Conservation (phyloP, 1,284 basidiomycete genomes). For the Takashimella koratensis region DNA sequence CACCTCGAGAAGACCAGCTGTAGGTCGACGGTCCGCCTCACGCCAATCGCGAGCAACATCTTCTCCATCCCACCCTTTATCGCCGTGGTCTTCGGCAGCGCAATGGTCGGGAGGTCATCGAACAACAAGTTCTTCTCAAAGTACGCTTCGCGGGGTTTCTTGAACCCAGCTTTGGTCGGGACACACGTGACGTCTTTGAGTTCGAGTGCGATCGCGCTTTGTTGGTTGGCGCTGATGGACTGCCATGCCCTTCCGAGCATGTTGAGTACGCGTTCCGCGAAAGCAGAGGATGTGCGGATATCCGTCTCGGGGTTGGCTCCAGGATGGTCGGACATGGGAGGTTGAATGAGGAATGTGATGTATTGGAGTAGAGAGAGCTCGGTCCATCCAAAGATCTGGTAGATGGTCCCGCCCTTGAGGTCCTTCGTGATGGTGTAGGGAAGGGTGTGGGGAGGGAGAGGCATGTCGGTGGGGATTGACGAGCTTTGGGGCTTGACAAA, state of each 20-base stretch:
- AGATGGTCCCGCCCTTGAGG: conserved; percentile 60
- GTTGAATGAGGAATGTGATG: conserved; percentile 63
- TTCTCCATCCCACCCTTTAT: conserved; percentile 76
- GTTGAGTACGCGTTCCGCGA: conserved; percentile 76
- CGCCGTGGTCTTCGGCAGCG: conserved; percentile 61
- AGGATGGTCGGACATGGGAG: conserved; percentile 51
- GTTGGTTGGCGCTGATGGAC: conserved; percentile 59
- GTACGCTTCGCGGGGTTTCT: conserved; percentile 72
- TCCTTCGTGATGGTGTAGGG: conserved; percentile 66
- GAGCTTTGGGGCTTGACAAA: conserved; percentile 67
- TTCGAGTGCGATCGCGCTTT: conserved; percentile 58
- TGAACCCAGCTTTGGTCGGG: conserved; percentile 78
- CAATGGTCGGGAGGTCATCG: conserved; percentile 77
- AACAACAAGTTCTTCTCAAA: conserved; percentile 86
- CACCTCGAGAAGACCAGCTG: conserved; percentile 81
- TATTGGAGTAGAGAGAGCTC: conserved; percentile 77
- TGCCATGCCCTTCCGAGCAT: conserved; percentile 75
- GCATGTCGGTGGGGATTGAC: conserved; percentile 76
- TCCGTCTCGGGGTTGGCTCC: conserved; percentile 58
- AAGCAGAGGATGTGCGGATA: conserved; percentile 63
- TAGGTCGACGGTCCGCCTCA: conserved; percentile 86
- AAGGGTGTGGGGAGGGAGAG: conserved; percentile 72
- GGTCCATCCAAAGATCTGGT: conserved; percentile 67
- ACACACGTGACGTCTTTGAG: conserved; percentile 70
- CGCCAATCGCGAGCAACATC: conserved; percentile 72